Evolutionary conservation across 2,329 filamentous ascomycete species (phyloP), one percentile per base, ranked within the genome.

Genomic region (Arthrobotrys sinensis): DNA sequence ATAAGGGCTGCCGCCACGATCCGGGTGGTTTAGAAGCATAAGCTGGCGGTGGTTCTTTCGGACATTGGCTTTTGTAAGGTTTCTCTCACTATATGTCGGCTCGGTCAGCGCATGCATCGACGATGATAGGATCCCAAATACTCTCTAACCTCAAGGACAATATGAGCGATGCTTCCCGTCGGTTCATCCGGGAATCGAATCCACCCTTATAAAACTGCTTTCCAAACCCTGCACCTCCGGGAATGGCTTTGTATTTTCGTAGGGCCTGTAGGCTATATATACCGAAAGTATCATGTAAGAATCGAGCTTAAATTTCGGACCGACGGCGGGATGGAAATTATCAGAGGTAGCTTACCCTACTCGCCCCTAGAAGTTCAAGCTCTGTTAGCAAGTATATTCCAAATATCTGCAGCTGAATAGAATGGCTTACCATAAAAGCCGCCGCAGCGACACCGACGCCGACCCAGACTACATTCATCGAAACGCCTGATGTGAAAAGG

Each of bases 1-100:
- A 84, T 98, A 99, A 6, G 96, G 96, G 83, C 94, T 97, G 45
- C 96, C 96, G 81, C 96, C 96, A 83, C 96, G 92, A 88, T 99
- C 96, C 80, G 96, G 96, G 85, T 99, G 96, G 88, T 99, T 99
- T 81, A 97, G 88, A 71, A 99, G 90, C 95, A 99, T 99, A 81
- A 98, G 90, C 68, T 91, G 93, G 80, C 96, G 91, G 86, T 99
- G 96, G 82, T 94, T 93, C 86, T 97, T 97, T 84, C 96, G 93
- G 82, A 99, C 88, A 84, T 97, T 96, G 55, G 98, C 95, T 86
- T 96, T 97, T 76, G 91, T 96, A 79, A 97, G 84, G 82, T 91
- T 90, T 80, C 94, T 90, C 86, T 99, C 96, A 80, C 94, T 98
- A 79, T 79, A 10, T 7, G 21, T 46, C 32, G 6, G 16, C 2